phyloP scores from a whole-genome alignment of 2,329 filamentous ascomycete genomes.

The Phaeosphaeriaceae sp. region DNA sequence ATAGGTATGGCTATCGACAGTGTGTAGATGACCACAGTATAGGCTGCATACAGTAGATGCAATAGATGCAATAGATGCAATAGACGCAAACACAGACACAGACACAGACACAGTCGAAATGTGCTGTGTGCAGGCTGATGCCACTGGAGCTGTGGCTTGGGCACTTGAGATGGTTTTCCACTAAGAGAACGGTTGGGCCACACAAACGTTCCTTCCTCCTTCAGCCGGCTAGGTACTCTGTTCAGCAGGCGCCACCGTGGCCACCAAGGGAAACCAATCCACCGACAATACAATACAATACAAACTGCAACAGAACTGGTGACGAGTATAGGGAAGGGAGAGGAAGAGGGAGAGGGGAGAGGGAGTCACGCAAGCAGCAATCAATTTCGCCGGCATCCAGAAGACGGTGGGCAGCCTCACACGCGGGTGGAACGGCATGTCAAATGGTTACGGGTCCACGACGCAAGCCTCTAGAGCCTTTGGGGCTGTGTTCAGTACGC shows the following conservation, averaged over 20 bases:
- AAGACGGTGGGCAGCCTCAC: constrained; percentile 6
- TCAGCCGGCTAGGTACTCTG: background rate
- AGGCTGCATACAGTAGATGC: no score
- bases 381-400: constrained; percentile 3
- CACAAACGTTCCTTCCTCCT: constrained; percentile 1
- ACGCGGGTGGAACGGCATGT: constrained; percentile 12
- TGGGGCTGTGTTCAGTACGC: constrained; percentile 5
- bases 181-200: background rate
- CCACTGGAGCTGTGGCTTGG: constrained; percentile 12
- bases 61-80: no score
- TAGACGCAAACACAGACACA: no score
- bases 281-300: no score
- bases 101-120: no score
- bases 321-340: no score
- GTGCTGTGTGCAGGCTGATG: background rate
- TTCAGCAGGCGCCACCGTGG: constrained; percentile 1
- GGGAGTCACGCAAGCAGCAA: background rate
- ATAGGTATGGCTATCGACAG: no score
- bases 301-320: no score
- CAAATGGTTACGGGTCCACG: constrained; percentile 6
- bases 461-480: constrained; percentile 9
- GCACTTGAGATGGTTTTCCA: background rate
- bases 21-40: no score
- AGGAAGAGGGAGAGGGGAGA: background rate
- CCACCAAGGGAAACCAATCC: background rate